Conservation (phyloP, 805 yeast genomes). For the Yamadazyma olivae region DNA sequence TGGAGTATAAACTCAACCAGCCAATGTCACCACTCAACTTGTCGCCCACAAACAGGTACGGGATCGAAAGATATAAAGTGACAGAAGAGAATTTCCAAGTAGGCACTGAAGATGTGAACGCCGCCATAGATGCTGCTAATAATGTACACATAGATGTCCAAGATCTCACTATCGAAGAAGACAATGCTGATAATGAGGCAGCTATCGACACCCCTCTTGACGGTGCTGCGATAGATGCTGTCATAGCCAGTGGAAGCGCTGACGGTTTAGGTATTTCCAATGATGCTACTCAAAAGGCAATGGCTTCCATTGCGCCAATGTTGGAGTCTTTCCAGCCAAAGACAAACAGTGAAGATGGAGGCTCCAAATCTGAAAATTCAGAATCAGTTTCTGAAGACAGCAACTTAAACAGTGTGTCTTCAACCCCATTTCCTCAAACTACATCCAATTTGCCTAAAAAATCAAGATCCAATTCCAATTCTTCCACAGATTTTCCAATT, state of each 20-base stretch:
- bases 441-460: slow-evolving; percentile 3
- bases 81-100: not conserved
- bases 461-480: slow-evolving; percentile 20
- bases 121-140: slow-evolving; percentile 25
- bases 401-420: not conserved
- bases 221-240: not conserved
- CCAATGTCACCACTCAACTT: slow-evolving; percentile 35
- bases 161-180: not conserved
- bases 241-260: not conserved
- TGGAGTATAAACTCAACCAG: slow-evolving; percentile 17
- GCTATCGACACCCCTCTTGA: too few relatives aligned
- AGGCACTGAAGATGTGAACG: not conserved
- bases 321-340: slow-evolving; percentile 72
- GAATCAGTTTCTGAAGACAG: slow-evolving; percentile 6
- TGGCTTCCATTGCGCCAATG: slow-evolving; percentile 79
- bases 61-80: not conserved
- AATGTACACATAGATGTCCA: too few relatives aligned
- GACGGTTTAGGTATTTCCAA: not conserved
- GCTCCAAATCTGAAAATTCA: slow-evolving; percentile 11
- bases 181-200: not conserved
- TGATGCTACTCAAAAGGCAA: slow-evolving; percentile 49
- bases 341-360: slow-evolving; percentile 38
- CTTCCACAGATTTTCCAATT: slow-evolving; percentile 13
- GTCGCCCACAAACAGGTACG: slow-evolving; percentile 10
- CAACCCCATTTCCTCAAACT: not conserved